Base-by-base conservation (phyloP, 371 early-diverging fungal species). In the Rhizopus microsporus region DNA sequence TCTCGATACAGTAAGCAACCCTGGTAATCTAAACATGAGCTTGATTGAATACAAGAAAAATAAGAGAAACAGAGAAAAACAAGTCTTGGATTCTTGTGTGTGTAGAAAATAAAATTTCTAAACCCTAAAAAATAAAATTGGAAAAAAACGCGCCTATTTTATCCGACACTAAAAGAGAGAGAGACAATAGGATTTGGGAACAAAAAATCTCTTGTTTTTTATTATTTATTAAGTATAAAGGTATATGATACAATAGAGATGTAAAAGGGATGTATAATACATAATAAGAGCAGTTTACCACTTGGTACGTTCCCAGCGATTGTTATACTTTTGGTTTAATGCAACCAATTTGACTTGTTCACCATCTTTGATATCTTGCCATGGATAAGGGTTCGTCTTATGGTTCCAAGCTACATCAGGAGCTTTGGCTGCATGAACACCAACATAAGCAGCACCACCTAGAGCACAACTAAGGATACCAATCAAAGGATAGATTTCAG, bases 11-110 rank as follows among this genome's bases (percentile, higher is more conserved):
- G 17, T 46, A 15, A 29, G 29, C 15, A 46, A 29, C 29, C 46
- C 29, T 46, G 46, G 46, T 46, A 46, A 23, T 46, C 29, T 46
- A 17, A 46, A 46, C 46, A 46, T 46, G 43, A 43, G 23, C 23
- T 23, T 23, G 23, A 23, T 23, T 44, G 78, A 66, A 68, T 88
- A 78, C 83, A 38, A 85, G 71, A 55, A 85, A 87, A 84, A 55
- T 1, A 13, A 32, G 42, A 10, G 9, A 37, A 6, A 43, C 16
- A 54, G 7, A 17, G 17, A 10, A 12, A n/a, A 15, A 44, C 10
- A 39, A 15, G 30, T 32, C n/a, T 31, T 38, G 6, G 37, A 32
- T 54, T 16, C 12, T 57, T 16, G 15, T 38, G 7, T 15, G 23
- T 33, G 15, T 38, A 38, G 8, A 38, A 13, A 38, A 5, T 10